Base-by-base conservation (phyloP, 108 stramenopile genomes). In the Parmales sp. region DNA sequence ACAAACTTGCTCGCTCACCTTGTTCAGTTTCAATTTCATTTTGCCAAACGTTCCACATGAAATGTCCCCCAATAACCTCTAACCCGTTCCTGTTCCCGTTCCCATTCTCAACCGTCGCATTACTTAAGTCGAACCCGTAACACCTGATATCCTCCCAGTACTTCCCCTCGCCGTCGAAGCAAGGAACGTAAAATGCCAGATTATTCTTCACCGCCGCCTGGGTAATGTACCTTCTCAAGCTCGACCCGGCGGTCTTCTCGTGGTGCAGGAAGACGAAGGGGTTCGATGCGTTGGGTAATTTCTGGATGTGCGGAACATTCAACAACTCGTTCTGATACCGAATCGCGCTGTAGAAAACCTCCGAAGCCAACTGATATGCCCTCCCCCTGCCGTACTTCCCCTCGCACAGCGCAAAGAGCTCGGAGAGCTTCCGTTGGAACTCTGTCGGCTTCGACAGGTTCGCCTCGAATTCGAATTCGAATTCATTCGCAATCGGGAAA, bases 221-320 rank as follows among this genome's bases (percentile, higher is more conserved):
- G 65, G 38, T 46, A 20, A 74, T 34, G 25, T 67, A 26, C 25
- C 23, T 3, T 11, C 74, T 23, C 19, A 74, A 23, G 4, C 60
- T 45, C 8, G 26, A 41, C 1, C 74, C 74, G 11, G 64, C 68
- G 34, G 46, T 51, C 64, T 74, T 74, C 39, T 74, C 74, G 64
- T 60, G 31, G 69, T 74, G 74, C 11, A 74, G 37, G 46, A 74
- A 74, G 8, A 74, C 25, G 37, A 74, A 74, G 25, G 74, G 74
- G 22, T 4, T 6, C 5, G 25, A 3, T 3, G 44, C 43, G 37
- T 51, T 38, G 39, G 69, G 69, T 31, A 38, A 2, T 28, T 20
- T n/a, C 48, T 69, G 69, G 9, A 69, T 46, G 6, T 13, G 5
- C 23, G 69, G 69, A 9, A 67, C 43, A n/a, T 26, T 39, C 23